Evolutionary conservation across 768 basidiomycete genomes (phyloP).

Genomic region (Auricularia sp.): DNA sequence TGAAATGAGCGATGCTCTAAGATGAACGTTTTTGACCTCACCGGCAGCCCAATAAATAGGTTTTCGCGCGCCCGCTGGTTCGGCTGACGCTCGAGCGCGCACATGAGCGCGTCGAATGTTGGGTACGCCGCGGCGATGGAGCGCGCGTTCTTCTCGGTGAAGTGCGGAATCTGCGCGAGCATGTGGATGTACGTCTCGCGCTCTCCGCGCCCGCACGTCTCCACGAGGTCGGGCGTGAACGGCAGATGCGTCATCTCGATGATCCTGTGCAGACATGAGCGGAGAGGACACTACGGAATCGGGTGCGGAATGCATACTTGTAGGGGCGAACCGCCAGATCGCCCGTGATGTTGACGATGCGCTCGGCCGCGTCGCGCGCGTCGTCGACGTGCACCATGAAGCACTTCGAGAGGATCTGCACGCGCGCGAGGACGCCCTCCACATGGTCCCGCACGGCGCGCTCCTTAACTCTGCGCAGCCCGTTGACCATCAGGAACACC

Average conservation of each 20-base stretch:
- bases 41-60: neutral
- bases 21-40: neutral
- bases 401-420: constrained; percentile 4
- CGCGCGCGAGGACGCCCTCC: constrained; percentile 1
- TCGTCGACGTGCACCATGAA: constrained; percentile 7
- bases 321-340: neutral
- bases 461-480: neutral
- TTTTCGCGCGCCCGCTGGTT: neutral
- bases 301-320: neutral
- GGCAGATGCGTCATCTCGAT: neutral
- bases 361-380: neutral
- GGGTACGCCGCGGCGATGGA: neutral
- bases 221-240: neutral
- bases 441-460: neutral
- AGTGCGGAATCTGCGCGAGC: neutral
- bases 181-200: neutral
- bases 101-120: neutral
- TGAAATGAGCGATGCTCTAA: too few species aligned
- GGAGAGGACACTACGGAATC: neutral
- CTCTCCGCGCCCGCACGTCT: neutral
- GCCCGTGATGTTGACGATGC: neutral
- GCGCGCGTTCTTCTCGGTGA: neutral
- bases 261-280: neutral
- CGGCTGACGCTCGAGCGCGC: neutral
- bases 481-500: constrained; percentile 4